Evolutionary conservation across 2,329 filamentous ascomycete species (phyloP).

Genomic region (Calonectria naviculata): DNA sequence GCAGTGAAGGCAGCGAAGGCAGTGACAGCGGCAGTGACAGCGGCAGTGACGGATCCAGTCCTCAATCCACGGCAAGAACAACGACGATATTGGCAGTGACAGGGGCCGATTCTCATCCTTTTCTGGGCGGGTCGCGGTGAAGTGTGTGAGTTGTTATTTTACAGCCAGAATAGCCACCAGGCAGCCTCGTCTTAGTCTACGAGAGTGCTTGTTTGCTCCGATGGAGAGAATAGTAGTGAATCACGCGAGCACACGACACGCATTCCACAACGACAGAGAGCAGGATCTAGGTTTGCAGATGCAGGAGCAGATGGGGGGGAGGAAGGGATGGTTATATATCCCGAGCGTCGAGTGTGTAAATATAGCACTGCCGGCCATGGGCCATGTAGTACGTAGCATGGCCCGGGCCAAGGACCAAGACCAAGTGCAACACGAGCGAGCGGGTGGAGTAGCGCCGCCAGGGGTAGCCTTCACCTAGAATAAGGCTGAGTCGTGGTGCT

Average conservation of each 20-base stretch:
- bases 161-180: constrained; percentile 12
- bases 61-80: constrained; percentile 32
- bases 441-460: constrained; percentile 28
- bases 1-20: not conserved
- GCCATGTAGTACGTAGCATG: not conserved
- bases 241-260: constrained; percentile 40
- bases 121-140: constrained; percentile 25
- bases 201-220: constrained; percentile 10
- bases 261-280: constrained; percentile 31
- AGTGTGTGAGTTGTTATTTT: not conserved
- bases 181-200: constrained; percentile 35
- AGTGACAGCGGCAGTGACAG: constrained; percentile 16
- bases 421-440: constrained; percentile 32
- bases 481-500: constrained; percentile 41
- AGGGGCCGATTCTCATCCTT: constrained; percentile 36
- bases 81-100: constrained; percentile 29
- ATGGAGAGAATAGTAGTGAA: constrained; percentile 19
- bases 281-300: constrained; percentile 28
- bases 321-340: constrained; percentile 37
- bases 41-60: constrained; percentile 28
- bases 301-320: constrained; percentile 26
- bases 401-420: constrained; percentile 22
- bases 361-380: constrained; percentile 20
- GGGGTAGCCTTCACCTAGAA: constrained; percentile 32
- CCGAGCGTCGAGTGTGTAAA: constrained; percentile 32